These are phyloP conservation scores for Sanguinoderma infundibulare DNA, from an alignment of 1,284 basidiomycete genomes.

Conservation along the genomic window DNA sequence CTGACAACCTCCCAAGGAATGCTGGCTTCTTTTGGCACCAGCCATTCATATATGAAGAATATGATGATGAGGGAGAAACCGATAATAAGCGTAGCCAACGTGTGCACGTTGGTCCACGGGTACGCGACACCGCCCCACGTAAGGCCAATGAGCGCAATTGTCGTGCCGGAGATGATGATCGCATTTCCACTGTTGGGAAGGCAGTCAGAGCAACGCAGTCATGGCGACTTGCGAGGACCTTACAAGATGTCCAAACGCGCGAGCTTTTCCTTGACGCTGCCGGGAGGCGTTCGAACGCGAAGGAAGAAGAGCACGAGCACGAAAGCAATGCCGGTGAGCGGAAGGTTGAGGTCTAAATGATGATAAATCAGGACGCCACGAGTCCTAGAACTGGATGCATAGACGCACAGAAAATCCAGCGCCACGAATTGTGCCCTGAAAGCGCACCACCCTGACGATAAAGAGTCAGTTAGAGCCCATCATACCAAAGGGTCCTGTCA, in stretches of 20 bases:
- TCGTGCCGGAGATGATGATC: conserved; percentile 39
- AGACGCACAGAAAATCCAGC: conserved; percentile 18
- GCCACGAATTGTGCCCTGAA: conserved; percentile 5
- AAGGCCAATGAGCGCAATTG: conserved; percentile 37
- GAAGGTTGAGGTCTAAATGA: conserved; percentile 11
- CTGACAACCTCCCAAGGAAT: conserved; percentile 24
- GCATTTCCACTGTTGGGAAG: conserved; percentile 37
- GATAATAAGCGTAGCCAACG: conserved; percentile 47
- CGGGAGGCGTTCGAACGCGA: not conserved
- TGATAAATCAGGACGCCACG: not conserved
- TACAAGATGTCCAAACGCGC: conserved; percentile 3
- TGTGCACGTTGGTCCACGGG: conserved; percentile 43
- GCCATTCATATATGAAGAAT: conserved; percentile 36
- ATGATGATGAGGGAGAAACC: conserved; percentile 40
- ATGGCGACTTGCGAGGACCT: not conserved
- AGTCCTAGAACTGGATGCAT: not conserved
- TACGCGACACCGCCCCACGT: conserved; percentile 45
- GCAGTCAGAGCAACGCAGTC: not conserved
- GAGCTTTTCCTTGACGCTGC: not conserved
- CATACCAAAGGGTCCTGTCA: not conserved
- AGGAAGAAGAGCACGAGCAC: conserved; percentile 2
- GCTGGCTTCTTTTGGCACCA: conserved; percentile 22
- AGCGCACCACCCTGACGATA: conserved; percentile 9
- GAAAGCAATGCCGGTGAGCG: conserved; percentile 8
- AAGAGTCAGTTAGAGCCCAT: not conserved